A percentile compares a stretch with the other conserved stretches of the same genome.
Evolutionary conservation across 768 basidiomycete genomes (phyloP).

Genomic region (Cytidiella melzeri): DNA sequence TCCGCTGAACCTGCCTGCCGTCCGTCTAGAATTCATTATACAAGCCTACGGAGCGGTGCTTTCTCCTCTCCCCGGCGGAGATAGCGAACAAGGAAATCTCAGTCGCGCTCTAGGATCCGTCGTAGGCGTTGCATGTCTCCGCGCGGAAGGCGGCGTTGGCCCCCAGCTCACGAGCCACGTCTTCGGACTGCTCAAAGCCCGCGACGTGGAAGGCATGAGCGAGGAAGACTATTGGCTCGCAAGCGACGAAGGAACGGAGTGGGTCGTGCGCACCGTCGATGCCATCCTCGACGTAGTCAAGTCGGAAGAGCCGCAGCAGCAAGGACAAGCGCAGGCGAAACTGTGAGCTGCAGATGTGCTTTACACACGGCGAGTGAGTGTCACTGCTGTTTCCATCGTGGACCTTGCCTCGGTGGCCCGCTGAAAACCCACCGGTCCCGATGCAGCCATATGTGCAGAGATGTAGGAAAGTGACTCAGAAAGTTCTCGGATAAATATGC

Average conservation of each 20-base stretch:
- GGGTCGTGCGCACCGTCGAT: slow-evolving; percentile 83
- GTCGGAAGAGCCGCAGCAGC: slow-evolving; percentile 32
- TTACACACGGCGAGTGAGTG: too few species aligned
- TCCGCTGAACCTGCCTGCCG: slow-evolving; percentile 3
- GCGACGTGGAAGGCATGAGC: slow-evolving; percentile 48
- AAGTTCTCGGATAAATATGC: slow-evolving; percentile 11
- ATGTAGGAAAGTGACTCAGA: too few species aligned
- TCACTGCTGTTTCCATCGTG: too few species aligned
- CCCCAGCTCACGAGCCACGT: slow-evolving; percentile 87
- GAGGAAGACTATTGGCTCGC: slow-evolving; percentile 77
- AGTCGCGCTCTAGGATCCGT: slow-evolving; percentile 81
- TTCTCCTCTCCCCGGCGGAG: slow-evolving; percentile 62
- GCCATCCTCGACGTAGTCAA: slow-evolving; percentile 70
- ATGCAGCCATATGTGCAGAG: too few species aligned
- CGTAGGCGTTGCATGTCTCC: slow-evolving; percentile 78
- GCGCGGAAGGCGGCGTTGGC: slow-evolving; percentile 78
- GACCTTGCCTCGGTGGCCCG: too few species aligned
- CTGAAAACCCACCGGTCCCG: too few species aligned
- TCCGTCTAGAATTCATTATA: slow-evolving; percentile 69
- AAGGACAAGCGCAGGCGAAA: slow-evolving; percentile 51
- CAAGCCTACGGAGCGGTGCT: slow-evolving; percentile 78
- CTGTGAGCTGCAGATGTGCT: slow-evolving; percentile 49
- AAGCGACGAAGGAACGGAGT: slow-evolving; percentile 82
- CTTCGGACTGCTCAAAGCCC: slow-evolving; percentile 86
- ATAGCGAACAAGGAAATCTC: slow-evolving; percentile 67